Percentiles rank a stretch among this genome's conserved stretches.
phyloP scores from a whole-genome alignment of 805 yeast species.

The Metschnikowia proteae region DNA sequence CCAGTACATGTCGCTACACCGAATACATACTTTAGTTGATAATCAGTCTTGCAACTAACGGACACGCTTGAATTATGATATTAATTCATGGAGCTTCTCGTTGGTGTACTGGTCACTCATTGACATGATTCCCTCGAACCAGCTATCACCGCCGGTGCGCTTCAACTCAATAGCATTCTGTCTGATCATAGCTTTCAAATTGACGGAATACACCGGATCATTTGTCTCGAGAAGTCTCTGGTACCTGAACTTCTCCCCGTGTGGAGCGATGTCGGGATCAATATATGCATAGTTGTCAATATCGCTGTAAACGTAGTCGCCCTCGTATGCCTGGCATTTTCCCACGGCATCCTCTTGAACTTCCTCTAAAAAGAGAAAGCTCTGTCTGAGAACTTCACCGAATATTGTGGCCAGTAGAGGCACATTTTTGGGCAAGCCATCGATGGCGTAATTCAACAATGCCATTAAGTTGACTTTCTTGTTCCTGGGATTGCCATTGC shows the following conservation, averaged over 20 bases:
- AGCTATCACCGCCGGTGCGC: conserved; percentile 20
- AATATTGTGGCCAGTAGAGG: conserved; percentile 18
- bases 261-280: conserved; percentile 39
- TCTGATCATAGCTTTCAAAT: conserved; percentile 44
- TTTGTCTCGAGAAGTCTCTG: conserved; percentile 25
- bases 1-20: background rate
- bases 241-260: conserved; percentile 42
- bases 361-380: conserved; percentile 62
- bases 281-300: conserved; percentile 40
- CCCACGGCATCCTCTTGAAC: conserved; percentile 52
- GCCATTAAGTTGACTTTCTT: conserved; percentile 69
- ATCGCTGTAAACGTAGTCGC: conserved; percentile 37
- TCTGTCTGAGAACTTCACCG: conserved; percentile 28
- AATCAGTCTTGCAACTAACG: background rate
- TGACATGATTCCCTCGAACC: conserved; percentile 34
- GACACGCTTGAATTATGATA: background rate
- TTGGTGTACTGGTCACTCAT: conserved; percentile 34
- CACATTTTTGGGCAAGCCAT: conserved; percentile 24
- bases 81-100: conserved; percentile 26
- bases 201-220: conserved; percentile 42
- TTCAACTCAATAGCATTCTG: conserved; percentile 26
- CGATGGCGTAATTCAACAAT: conserved; percentile 46
- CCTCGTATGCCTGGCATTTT: conserved; percentile 33
- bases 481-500: conserved; percentile 70
- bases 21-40: background rate